Evolutionary conservation across 1,139 yeast species (phyloP).

Genomic region (Debaryomycetaceae sp.): DNA sequence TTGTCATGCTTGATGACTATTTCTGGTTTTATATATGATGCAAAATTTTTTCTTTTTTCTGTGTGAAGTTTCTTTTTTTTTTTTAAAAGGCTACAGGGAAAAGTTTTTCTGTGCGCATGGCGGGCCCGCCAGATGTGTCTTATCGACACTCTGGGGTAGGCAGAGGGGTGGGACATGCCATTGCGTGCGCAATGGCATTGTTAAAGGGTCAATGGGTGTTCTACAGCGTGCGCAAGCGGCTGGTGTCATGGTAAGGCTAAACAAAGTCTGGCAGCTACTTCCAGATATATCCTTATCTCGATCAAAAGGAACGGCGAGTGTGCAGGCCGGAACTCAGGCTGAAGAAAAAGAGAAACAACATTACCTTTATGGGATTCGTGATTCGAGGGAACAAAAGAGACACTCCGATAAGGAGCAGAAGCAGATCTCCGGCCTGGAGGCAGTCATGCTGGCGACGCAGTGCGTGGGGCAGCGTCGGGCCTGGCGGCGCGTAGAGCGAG

Average conservation of each 20-base stretch:
- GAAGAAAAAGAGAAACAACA: not conserved
- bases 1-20: slow-evolving; percentile 4
- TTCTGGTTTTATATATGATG: slow-evolving; percentile 6
- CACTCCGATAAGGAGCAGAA: too few species aligned
- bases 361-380: not conserved
- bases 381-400: not conserved
- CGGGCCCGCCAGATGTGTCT: not conserved
- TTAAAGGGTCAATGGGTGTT: not conserved
- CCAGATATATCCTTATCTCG: not conserved
- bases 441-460: not conserved
- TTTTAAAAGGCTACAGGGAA: not conserved
- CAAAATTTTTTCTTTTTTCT: slow-evolving; percentile 6
- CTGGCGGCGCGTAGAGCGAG: too few species aligned
- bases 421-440: not conserved
- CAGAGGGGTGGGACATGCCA: not conserved
- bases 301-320: not conserved
- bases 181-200: not conserved
- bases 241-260: too few species aligned
- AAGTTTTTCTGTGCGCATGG: not conserved
- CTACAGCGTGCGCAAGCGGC: too few species aligned
- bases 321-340: not conserved
- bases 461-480: too few species aligned
- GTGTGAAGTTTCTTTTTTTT: slow-evolving; percentile 6
- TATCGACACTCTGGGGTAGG: not conserved
- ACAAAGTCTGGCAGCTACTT: too few species aligned